Evolutionary conservation across 2,329 filamentous ascomycete genomes (phyloP), one percentile per base, ranked within the genome.

Genomic region (Phoma sp.): DNA sequence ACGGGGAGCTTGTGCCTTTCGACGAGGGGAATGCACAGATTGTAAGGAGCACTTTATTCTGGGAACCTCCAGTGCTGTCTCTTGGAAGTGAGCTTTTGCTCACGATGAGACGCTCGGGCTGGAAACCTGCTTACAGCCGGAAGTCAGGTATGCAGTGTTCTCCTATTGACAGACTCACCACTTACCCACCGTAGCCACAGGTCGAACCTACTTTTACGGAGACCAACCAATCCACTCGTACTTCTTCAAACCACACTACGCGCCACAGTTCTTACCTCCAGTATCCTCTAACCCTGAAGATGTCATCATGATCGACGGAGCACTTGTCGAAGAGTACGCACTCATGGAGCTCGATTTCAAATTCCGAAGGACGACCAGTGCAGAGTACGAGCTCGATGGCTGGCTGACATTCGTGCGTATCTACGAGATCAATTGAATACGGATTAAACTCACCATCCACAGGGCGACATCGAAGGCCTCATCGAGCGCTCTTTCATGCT

Each of bases 221-320:
- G 45, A 43, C n/a, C 50, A 67, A 33, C 58, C 65, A 10, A 21
- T 69, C 0, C 65, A 69, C 32, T 57, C 65, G 2, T 55, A 65
- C 33, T 65, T 69, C 44, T 68, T 69, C 40, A 37, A 44, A 8
- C 60, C 62, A 1, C 51, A 61, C 27, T 69, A 66, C 47, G 48
- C 53, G 36, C 65, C 64, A 4, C 65, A 68, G 43, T 57, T 64
- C 19, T 38, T 25, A 2, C 35, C 53, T 0, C 17, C 43, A 5
- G 35, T 53, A 12, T 21, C 24, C 2, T 45, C 40, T 15, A 37
- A 22, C 3, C 22, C n/a, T 6, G 6, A 25, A 3, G 58, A 65
- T 39, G 40, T 35, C 22, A 31, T 67, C 13, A 43, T 62, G 15
- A 55, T 63, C n/a, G 45, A 48, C 4, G 45, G 50, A 22, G 60